These are phyloP conservation scores for Zea luxurians DNA, from an alignment of 176 grass and related monocot species.

Conservation along the genomic window DNA sequence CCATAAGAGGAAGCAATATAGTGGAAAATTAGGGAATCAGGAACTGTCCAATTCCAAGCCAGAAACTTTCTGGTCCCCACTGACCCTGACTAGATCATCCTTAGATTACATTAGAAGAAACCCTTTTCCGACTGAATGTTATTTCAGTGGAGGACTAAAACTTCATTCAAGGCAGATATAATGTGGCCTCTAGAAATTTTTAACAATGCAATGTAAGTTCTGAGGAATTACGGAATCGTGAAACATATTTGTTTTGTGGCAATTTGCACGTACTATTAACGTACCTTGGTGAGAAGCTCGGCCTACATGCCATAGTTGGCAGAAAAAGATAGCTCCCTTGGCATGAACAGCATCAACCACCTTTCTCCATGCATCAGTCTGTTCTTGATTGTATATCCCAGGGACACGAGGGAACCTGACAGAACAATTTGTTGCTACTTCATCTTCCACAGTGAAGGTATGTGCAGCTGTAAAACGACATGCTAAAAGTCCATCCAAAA, in stretches of 20 bases:
- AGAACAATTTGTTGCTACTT: slow-evolving; percentile 13
- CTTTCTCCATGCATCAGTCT: slow-evolving; percentile 88
- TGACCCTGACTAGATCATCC: neutral
- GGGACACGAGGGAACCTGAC: slow-evolving; percentile 86
- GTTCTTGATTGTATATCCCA: slow-evolving; percentile 87
- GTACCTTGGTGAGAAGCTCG: slow-evolving; percentile 88
- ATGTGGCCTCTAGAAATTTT: neutral
- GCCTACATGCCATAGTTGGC: slow-evolving; percentile 97
- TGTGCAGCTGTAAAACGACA: neutral
- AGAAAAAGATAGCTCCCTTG: slow-evolving; percentile 90
- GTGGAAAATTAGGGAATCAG: neutral
- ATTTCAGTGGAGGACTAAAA: neutral
- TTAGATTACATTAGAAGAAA: neutral
- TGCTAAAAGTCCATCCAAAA: slow-evolving; percentile 9
- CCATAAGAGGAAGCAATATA: neutral
- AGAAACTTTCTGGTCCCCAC: neutral
- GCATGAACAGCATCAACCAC: slow-evolving; percentile 92
- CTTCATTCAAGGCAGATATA: neutral
- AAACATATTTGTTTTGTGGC: neutral
- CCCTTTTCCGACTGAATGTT: neutral
- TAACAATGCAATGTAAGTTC: neutral
- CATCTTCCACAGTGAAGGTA: neutral
- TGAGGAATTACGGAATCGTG: slow-evolving; percentile 14
- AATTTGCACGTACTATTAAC: neutral
- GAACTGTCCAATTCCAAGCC: neutral